phyloP scores from a whole-genome alignment of 1,284 basidiomycete species.

The Marasmius fiardii region DNA sequence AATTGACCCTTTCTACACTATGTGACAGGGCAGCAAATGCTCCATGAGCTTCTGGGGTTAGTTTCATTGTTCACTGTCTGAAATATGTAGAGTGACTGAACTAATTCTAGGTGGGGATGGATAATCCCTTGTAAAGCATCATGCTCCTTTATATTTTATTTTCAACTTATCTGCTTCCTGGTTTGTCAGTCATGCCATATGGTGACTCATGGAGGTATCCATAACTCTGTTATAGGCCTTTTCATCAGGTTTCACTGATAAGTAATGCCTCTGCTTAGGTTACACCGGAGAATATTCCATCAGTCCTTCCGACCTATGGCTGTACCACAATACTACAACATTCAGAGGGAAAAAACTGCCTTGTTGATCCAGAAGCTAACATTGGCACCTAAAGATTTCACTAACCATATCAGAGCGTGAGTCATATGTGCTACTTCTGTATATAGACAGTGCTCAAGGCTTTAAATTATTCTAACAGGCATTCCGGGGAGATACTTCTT shows the following conservation, averaged over 20 bases:
- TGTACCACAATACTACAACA: background rate
- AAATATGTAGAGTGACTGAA: too few species aligned
- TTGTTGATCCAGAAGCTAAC: background rate
- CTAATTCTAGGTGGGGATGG: too few species aligned
- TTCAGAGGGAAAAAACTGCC: background rate
- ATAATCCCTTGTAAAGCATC: too few species aligned
- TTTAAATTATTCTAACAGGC: background rate
- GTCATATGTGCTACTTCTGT: background rate
- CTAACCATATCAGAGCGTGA: background rate
- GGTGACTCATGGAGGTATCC: background rate
- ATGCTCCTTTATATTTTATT: too few species aligned
- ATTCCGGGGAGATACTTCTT: background rate
- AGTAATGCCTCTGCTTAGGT: background rate
- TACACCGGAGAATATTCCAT: constrained; percentile 1
- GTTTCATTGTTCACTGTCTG: too few species aligned
- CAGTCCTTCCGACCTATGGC: background rate
- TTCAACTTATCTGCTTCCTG: too few species aligned
- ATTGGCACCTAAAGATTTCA: background rate
- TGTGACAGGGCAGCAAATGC: background rate
- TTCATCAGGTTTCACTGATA: background rate
- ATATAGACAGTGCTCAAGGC: too few species aligned
- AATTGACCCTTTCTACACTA: background rate
- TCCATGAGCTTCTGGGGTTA: too few species aligned
- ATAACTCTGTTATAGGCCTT: background rate
- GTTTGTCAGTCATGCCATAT: too few species aligned